Conservation (phyloP, 2,329 filamentous ascomycete species). For the Hypoxylon sp. region DNA sequence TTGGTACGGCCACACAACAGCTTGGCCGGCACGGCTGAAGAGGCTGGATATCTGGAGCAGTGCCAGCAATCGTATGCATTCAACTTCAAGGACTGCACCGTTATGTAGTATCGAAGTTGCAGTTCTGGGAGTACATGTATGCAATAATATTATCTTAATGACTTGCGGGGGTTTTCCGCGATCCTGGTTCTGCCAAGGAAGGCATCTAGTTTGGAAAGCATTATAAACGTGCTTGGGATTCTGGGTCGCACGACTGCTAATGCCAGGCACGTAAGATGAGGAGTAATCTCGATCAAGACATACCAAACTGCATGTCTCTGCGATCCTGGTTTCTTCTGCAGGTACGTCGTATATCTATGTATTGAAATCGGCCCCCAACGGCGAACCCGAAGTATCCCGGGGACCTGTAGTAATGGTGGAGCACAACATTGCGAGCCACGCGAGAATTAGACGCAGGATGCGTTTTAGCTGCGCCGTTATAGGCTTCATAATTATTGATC, state of each 20-base stretch:
- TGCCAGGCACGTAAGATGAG: constrained; percentile 31
- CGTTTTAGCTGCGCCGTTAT: constrained; percentile 3
- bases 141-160: constrained; percentile 6
- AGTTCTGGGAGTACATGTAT: constrained; percentile 11
- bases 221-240: constrained; percentile 7
- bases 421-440: constrained; percentile 1
- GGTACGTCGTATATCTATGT: constrained; percentile 13
- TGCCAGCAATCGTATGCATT: constrained; percentile 66
- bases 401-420: not conserved
- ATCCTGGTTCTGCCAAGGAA: constrained; percentile 3
- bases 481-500: not conserved
- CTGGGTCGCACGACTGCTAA: constrained; percentile 36
- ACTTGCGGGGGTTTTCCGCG: not conserved
- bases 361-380: constrained; percentile 38
- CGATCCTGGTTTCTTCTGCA: constrained; percentile 29
- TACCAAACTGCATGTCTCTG: constrained; percentile 35
- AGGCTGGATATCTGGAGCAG: constrained; percentile 84
- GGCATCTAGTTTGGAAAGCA: constrained; percentile 9
- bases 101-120: constrained; percentile 63
- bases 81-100: constrained; percentile 62
- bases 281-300: constrained; percentile 35
- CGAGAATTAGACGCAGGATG: constrained; percentile 10
- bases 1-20: constrained; percentile 75
- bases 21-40: constrained; percentile 73
- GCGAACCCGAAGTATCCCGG: constrained; percentile 3